Conservation (phyloP, 805 yeast genomes). For the Spathaspora arborariae region DNA sequence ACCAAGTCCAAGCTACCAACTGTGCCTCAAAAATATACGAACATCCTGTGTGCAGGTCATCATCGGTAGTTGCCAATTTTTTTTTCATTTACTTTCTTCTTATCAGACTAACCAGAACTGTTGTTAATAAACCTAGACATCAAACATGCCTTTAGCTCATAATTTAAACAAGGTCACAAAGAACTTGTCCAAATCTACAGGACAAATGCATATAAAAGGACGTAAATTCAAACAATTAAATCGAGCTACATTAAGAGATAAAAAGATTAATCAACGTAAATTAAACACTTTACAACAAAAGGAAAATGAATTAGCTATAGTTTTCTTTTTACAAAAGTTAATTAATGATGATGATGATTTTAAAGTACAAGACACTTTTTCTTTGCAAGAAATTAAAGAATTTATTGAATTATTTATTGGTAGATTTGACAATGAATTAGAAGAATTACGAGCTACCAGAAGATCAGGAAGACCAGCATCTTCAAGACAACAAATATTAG, state of each 20-base stretch:
- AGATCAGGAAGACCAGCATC: slow-evolving; percentile 87
- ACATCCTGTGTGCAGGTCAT: neutral
- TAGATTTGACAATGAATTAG: slow-evolving; percentile 74
- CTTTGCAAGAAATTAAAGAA: slow-evolving; percentile 54
- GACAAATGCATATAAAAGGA: slow-evolving; percentile 78
- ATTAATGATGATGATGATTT: slow-evolving; percentile 11
- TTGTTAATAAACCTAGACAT: too few species aligned
- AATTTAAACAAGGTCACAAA: slow-evolving; percentile 63
- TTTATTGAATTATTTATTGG: slow-evolving; percentile 60
- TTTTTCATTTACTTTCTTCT: neutral
- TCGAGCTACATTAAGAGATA: slow-evolving; percentile 83
- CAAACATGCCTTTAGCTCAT: slow-evolving; percentile 63
- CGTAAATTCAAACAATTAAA: slow-evolving; percentile 81
- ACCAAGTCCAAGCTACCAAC: too few species aligned
- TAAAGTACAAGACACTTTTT: slow-evolving; percentile 31
- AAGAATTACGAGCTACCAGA: slow-evolving; percentile 55
- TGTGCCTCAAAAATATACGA: too few species aligned
- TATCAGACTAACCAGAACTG: neutral
- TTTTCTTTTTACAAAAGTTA: slow-evolving; percentile 48
- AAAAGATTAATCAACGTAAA: slow-evolving; percentile 60
- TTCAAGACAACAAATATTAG: slow-evolving; percentile 63
- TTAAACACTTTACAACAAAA: slow-evolving; percentile 54
- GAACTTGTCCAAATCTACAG: slow-evolving; percentile 50
- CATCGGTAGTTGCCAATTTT: neutral
- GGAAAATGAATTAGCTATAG: slow-evolving; percentile 56